phyloP scores from a whole-genome alignment of 331 rosid species.

The Saraca asoca region DNA sequence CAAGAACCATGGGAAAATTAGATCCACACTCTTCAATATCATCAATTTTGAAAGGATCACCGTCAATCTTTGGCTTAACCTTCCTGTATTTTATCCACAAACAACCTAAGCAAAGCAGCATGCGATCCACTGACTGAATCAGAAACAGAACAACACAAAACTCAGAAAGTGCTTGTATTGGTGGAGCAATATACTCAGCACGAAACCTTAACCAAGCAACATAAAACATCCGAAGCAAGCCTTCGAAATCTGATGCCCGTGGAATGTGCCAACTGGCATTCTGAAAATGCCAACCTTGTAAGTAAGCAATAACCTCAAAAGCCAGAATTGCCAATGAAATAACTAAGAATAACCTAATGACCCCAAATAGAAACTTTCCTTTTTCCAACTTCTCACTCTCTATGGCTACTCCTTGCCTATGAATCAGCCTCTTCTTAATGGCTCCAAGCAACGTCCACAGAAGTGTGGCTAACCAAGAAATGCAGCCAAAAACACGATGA shows the following conservation, averaged over 20 bases:
- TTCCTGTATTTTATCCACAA: constrained; percentile 81
- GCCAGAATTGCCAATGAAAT: constrained; percentile 65
- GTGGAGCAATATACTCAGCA: constrained; percentile 82
- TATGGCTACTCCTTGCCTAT: constrained; percentile 55
- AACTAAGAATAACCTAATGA: constrained; percentile 66
- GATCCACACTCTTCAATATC: constrained; percentile 64
- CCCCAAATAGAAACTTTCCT: constrained; percentile 62
- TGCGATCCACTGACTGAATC: constrained; percentile 83
- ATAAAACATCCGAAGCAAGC: constrained; percentile 66
- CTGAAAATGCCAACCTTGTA: constrained; percentile 81
- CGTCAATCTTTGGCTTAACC: constrained; percentile 63
- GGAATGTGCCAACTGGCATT: constrained; percentile 75
- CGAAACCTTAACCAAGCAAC: constrained; percentile 78
- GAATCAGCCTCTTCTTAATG: constrained; percentile 72
- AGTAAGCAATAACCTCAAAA: constrained; percentile 74
- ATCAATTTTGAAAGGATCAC: constrained; percentile 52
- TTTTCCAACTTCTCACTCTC: constrained; percentile 63
- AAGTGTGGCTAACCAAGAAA: constrained; percentile 63
- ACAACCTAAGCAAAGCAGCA: constrained; percentile 84
- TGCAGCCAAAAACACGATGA: constrained; percentile 72
- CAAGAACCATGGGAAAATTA: constrained; percentile 83
- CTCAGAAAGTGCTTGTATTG: constrained; percentile 73
- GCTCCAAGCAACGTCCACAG: constrained; percentile 74
- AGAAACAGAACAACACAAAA: constrained; percentile 83
- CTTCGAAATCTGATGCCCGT: constrained; percentile 63